Evolutionary conservation across 441 rosid genomes (phyloP), one percentile per base, ranked within the genome.

Genomic region (Eutrema salsugineum): DNA sequence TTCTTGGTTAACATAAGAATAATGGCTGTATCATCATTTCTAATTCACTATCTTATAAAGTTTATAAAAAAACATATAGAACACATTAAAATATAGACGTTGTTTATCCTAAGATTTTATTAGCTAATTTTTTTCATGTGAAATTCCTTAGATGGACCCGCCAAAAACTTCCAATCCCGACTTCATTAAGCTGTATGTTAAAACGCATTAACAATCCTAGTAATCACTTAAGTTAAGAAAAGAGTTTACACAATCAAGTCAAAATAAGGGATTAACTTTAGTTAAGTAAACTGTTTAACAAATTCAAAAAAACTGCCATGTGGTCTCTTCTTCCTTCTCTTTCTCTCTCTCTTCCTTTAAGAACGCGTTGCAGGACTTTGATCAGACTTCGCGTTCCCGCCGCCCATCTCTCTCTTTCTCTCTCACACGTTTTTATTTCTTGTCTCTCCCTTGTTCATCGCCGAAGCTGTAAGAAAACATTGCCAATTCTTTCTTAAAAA

Each of bases 321-420:
- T 71, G 72, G 63, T 60, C 72, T 66, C 19, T 39, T 74, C 40
- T 46, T 63, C 44, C 62, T 6, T 15, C 32, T 17, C 33, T 14
- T 17, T 10, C 40, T 64, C 58, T 60, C 80, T 38, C 63, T 43
- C 51, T 70, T 66, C 76, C 65, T 79, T 77, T 77, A 78, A 82
- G 76, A 81, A 75, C 83, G 88, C 88, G 88, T 78, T 66, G 12
- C 72, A 73, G 69, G 63, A 78, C 65, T 66, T 50, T 53, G 60
- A 61, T 69, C 77, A 77, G 81, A 71, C 80, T 77, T 77, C 75
- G 83, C 82, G 78, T 83, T 81, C 90, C 85, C 84, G 88, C 86
- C 85, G 84, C 81, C 75, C 68, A 62, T 15, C 28, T 71, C 69
- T 71, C 70, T 39, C 58, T 78, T 63, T 43, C 71, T 15, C 63